phyloP scores from a whole-genome alignment of 805 yeast species.

The Grigorovia humatica region DNA sequence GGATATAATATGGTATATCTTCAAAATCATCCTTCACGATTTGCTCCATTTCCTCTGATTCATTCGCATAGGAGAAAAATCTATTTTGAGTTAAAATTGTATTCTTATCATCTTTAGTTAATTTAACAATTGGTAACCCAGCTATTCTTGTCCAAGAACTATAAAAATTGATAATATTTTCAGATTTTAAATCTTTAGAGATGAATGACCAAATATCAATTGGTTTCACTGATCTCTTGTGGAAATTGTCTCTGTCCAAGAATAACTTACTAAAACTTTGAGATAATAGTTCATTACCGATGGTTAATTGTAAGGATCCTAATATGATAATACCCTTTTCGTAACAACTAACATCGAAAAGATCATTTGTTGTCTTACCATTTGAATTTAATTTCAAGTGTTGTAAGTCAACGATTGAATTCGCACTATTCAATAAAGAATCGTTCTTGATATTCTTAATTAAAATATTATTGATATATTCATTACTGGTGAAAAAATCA shows the following conservation, averaged over 20 bases:
- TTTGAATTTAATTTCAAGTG: background rate
- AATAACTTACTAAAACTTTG: slow-evolving; percentile 13
- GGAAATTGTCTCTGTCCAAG: slow-evolving; percentile 8
- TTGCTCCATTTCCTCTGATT: slow-evolving; percentile 5
- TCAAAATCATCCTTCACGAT: slow-evolving; percentile 31
- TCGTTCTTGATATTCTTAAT: background rate
- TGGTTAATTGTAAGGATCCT: slow-evolving; percentile 19
- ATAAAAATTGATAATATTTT: slow-evolving; percentile 19
- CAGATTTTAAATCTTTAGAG: slow-evolving; percentile 16
- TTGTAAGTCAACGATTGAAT: slow-evolving; percentile 12
- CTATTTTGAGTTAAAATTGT: slow-evolving; percentile 34
- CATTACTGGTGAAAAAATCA: slow-evolving; percentile 16
- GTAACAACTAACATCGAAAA: slow-evolving; percentile 25
- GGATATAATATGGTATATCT: slow-evolving; percentile 53
- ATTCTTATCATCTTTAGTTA: slow-evolving; percentile 8
- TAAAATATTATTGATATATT: slow-evolving; percentile 9
- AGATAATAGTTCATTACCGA: slow-evolving; percentile 16
- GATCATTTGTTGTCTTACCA: slow-evolving; percentile 15
- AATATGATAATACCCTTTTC: slow-evolving; percentile 25
- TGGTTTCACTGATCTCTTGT: slow-evolving; percentile 20
- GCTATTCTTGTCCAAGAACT: slow-evolving; percentile 51
- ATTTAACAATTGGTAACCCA: slow-evolving; percentile 46
- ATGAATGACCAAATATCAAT: slow-evolving; percentile 22
- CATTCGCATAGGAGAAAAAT: slow-evolving; percentile 14
- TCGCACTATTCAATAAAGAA: slow-evolving; percentile 1